Percentiles rank a stretch among this genome's conserved stretches.
These are phyloP conservation scores for Creolimax fragrantissima DNA, from an alignment of 78 protist genomes.

Conservation along the genomic window DNA sequence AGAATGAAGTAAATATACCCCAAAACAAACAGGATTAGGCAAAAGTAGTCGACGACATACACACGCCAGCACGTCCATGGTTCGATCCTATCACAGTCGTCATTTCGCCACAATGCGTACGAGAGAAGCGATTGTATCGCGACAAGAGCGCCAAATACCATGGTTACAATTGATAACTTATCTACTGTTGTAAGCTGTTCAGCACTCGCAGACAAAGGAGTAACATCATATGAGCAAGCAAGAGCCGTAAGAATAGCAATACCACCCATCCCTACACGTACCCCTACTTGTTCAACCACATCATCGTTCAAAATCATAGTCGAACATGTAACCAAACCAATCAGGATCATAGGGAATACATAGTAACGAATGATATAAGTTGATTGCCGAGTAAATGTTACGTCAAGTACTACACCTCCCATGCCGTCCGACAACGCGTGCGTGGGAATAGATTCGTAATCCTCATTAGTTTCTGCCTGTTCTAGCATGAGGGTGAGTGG, in stretches of 20 bases:
- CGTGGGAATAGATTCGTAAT: neutral
- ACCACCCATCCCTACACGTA: neutral
- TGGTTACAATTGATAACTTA: neutral
- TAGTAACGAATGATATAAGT: neutral
- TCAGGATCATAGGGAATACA: neutral
- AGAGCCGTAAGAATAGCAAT: neutral
- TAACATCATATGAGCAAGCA: neutral
- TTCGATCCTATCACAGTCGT: neutral
- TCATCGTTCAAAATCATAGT: neutral
- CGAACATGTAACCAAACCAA: neutral
- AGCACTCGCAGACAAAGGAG: neutral
- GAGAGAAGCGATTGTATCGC: neutral
- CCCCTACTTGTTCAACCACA: neutral
- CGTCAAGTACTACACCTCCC: neutral
- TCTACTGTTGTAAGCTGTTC: neutral
- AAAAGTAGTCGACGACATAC: neutral
- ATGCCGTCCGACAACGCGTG: neutral
- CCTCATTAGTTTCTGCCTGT: neutral
- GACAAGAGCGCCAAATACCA: neutral
- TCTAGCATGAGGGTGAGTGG: neutral
- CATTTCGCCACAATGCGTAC: conserved; percentile 6
- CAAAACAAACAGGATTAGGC: neutral
- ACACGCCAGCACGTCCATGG: conserved; percentile 3
- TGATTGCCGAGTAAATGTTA: neutral
- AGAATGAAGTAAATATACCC: neutral